These are phyloP conservation scores for Tilletia caries DNA, from an alignment of 1,284 basidiomycete species.

Conservation along the genomic window DNA sequence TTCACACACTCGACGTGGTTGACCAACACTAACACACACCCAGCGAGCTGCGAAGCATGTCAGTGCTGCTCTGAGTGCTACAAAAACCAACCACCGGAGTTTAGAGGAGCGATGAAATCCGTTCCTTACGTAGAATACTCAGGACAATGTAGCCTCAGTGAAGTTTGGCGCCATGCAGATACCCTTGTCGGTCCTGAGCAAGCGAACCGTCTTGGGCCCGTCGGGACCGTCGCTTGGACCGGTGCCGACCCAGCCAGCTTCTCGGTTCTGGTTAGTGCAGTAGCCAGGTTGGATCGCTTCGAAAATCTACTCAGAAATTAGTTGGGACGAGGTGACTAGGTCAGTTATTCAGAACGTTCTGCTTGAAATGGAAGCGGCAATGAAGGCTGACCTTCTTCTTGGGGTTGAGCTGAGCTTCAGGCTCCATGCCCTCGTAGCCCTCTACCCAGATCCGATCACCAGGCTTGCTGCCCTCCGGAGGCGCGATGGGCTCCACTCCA, in stretches of 20 bases:
- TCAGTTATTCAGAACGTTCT: neutral
- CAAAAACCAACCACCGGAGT: neutral
- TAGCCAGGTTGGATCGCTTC: conserved; percentile 52
- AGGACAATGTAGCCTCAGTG: conserved; percentile 46
- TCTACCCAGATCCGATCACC: conserved; percentile 51
- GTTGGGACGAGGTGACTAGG: too few species aligned
- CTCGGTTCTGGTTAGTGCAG: conserved; percentile 36
- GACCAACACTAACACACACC: too few species aligned
- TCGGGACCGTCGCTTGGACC: conserved; percentile 41
- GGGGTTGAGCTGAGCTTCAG: conserved; percentile 50
- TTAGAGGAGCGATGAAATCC: neutral
- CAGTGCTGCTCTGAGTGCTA: too few species aligned
- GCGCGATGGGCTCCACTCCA: conserved; percentile 49
- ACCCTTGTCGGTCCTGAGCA: conserved; percentile 45
- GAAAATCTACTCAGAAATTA: conserved; percentile 37
- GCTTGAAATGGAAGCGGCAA: too few species aligned
- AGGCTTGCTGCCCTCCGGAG: conserved; percentile 42
- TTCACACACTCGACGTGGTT: too few species aligned
- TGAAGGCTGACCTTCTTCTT: conserved; percentile 45
- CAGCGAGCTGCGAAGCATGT: too few species aligned
- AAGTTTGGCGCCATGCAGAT: conserved; percentile 38
- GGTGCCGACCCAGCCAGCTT: conserved; percentile 47
- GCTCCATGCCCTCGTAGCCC: conserved; percentile 48
- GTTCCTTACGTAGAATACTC: neutral
- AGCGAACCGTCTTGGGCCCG: conserved; percentile 40